phyloP scores from a whole-genome alignment of 495 filamentous ascomycete species.

The Penicillium riverlandense region DNA sequence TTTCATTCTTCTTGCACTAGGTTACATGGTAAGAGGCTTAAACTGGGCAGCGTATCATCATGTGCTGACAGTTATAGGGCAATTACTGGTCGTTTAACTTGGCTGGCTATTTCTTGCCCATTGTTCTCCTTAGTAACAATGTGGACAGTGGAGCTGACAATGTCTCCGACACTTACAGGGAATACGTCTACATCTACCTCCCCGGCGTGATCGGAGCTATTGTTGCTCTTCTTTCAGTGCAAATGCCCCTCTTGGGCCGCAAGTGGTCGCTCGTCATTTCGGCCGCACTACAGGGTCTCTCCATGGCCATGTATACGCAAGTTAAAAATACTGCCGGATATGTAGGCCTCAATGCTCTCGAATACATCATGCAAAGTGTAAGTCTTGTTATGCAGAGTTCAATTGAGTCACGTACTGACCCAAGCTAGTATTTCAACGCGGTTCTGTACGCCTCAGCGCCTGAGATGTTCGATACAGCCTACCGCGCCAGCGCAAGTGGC shows the following conservation, averaged over 20 bases:
- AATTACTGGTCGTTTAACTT: slow-evolving; percentile 14
- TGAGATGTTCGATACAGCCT: no score
- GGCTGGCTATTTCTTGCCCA: slow-evolving; percentile 31
- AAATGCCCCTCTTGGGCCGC: slow-evolving; percentile 26
- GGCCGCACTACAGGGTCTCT: slow-evolving; percentile 6
- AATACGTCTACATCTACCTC: slow-evolving; percentile 38
- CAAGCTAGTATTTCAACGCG: no score
- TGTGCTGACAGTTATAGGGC: neutral
- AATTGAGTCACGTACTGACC: no score
- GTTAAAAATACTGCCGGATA: slow-evolving; percentile 6
- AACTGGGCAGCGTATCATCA: no score
- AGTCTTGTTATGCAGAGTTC: no score
- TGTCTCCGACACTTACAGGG: slow-evolving; percentile 28
- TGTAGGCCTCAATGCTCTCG: no score
- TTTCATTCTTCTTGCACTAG: slow-evolving; percentile 5
- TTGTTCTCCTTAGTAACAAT: slow-evolving; percentile 30
- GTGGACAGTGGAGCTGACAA: slow-evolving; percentile 7
- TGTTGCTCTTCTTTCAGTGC: slow-evolving; percentile 26
- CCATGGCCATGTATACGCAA: slow-evolving; percentile 12
- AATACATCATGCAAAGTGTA: no score
- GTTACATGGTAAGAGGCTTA: slow-evolving; percentile 4
- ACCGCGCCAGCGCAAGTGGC: no score
- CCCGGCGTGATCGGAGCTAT: slow-evolving; percentile 35
- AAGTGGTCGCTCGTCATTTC: slow-evolving; percentile 24
- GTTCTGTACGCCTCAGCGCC: no score